Conservation (phyloP, 352 stramenopile species). For the Pythium insidiosum region DNA sequence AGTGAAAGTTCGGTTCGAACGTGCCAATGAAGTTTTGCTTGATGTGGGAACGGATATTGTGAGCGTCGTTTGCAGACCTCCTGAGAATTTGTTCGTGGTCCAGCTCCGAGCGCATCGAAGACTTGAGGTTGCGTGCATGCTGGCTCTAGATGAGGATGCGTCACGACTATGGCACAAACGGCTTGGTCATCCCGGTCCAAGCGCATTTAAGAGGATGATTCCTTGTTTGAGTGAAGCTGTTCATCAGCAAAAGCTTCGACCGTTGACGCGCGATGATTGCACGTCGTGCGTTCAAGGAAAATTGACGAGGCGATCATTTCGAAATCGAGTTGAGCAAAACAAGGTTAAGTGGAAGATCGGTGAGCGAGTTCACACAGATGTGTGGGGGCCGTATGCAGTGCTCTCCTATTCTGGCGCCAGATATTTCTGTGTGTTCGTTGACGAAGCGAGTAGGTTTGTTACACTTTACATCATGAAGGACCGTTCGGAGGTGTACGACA, state of each 20-base stretch:
- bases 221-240: too few species aligned
- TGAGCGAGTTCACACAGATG: conserved; percentile 9
- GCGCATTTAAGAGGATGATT: too few species aligned
- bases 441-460: conserved; percentile 11
- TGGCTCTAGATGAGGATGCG: too few species aligned
- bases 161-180: too few species aligned
- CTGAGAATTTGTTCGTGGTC: too few species aligned
- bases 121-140: too few species aligned
- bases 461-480: conserved; percentile 7
- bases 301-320: conserved; percentile 1
- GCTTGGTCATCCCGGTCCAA: too few species aligned
- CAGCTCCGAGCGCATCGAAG: too few species aligned
- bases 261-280: neutral
- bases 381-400: conserved; percentile 11
- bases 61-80: too few species aligned
- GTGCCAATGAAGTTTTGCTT: too few species aligned
- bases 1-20: neutral
- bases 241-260: too few species aligned
- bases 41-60: too few species aligned
- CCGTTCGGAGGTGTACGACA: conserved; percentile 9
- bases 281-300: neutral
- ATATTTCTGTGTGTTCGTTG: conserved; percentile 12
- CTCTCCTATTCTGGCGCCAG: conserved; percentile 7
- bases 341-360: conserved; percentile 2
- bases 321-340: neutral